These are phyloP conservation scores for Mycosphaerella sp. DNA, from an alignment of 2,329 filamentous ascomycete species.

Conservation along the genomic window DNA sequence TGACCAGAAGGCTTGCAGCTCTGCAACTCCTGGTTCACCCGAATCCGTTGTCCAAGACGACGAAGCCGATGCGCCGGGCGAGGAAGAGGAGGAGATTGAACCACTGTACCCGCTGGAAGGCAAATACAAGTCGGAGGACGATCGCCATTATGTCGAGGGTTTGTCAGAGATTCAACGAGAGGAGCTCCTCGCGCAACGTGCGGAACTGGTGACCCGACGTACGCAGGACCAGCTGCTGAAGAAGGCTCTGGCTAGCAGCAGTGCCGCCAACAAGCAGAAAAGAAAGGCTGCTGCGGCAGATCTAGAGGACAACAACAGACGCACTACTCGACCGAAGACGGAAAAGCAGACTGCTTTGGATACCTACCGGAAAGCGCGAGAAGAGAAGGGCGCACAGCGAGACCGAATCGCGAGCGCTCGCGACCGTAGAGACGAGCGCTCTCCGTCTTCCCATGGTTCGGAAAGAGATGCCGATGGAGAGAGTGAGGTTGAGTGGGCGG, in stretches of 20 bases:
- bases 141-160: slow-evolving; percentile 61
- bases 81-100: slow-evolving; percentile 45
- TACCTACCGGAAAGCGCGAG: slow-evolving; percentile 54
- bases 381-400: slow-evolving; percentile 54
- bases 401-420: slow-evolving; percentile 19
- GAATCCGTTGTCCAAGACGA: slow-evolving; percentile 84
- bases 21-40: slow-evolving; percentile 47
- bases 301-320: slow-evolving; percentile 70
- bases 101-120: slow-evolving; percentile 80
- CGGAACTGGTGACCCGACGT: slow-evolving; percentile 71
- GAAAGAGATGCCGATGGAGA: slow-evolving; percentile 60
- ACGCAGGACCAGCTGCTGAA: slow-evolving; percentile 77
- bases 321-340: slow-evolving; percentile 38
- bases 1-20: slow-evolving; percentile 18
- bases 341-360: slow-evolving; percentile 64
- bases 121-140: slow-evolving; percentile 57
- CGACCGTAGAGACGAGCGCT: slow-evolving; percentile 44
- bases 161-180: slow-evolving; percentile 90
- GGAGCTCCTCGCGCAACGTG: slow-evolving; percentile 79
- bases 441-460: slow-evolving; percentile 36
- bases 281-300: slow-evolving; percentile 75
- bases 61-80: slow-evolving; percentile 38
- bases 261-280: slow-evolving; percentile 56
- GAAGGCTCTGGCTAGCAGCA: slow-evolving; percentile 53
- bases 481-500: slow-evolving; percentile 74